A percentile compares a stretch with the other conserved stretches of the same genome.
Conservation (phyloP, 2,329 filamentous ascomycete genomes). For the Didymella glomerata region DNA sequence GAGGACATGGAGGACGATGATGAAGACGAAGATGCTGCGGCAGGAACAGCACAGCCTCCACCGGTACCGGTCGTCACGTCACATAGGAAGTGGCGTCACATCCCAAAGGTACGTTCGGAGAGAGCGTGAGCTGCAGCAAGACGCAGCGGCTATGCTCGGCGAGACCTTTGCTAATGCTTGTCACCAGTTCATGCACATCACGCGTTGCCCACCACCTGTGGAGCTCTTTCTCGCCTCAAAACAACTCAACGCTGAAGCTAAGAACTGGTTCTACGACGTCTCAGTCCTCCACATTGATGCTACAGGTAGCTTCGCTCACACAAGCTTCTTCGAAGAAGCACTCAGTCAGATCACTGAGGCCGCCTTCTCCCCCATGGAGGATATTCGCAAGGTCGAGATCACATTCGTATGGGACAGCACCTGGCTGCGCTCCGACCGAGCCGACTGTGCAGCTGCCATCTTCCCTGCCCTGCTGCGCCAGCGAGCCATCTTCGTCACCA, state of each 20-base stretch:
- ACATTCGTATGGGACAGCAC: conserved; percentile 47
- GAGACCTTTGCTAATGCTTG: not conserved
- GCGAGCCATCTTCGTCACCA: conserved; percentile 35
- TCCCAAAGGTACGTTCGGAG: conserved; percentile 28
- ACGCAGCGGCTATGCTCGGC: no score
- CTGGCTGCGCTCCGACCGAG: conserved; percentile 39
- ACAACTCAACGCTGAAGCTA: conserved; percentile 40
- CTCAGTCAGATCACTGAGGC: conserved; percentile 40
- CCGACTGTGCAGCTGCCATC: conserved; percentile 31
- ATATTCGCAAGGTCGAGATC: conserved; percentile 45
- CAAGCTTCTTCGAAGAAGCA: conserved; percentile 44
- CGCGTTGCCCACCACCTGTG: conserved; percentile 41
- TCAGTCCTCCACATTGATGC: conserved; percentile 41
- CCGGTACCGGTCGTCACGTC: conserved; percentile 25
- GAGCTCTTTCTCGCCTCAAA: conserved; percentile 43
- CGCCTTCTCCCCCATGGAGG: conserved; percentile 46
- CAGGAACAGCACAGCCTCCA: conserved; percentile 9
- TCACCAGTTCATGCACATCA: conserved; percentile 41
- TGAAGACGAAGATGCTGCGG: conserved; percentile 4
- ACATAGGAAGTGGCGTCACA: conserved; percentile 44
- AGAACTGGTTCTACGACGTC: conserved; percentile 48
- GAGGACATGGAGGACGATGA: conserved; percentile 13
- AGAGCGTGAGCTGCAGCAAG: not conserved
- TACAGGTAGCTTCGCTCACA: conserved; percentile 47
- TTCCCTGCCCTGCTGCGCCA: conserved; percentile 41